Evolutionary conservation across 2,329 filamentous ascomycete genomes (phyloP).

Genomic region (Ascochyta fabae): DNA sequence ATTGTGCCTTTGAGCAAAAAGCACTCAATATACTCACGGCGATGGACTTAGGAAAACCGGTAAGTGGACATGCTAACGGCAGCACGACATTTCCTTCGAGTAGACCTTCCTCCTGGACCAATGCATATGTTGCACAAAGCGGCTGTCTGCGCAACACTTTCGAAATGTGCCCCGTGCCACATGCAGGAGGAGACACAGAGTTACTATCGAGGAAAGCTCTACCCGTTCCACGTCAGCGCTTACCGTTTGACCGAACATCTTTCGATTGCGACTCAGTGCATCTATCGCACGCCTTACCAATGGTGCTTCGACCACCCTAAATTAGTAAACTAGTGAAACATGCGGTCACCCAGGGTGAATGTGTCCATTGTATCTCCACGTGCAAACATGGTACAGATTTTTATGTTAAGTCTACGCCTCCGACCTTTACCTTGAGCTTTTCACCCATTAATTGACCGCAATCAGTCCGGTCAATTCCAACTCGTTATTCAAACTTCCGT

Average conservation of each 20-base stretch:
- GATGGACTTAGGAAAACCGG: too few relatives aligned
- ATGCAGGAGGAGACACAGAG: constrained; percentile 12
- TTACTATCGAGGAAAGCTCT: constrained; percentile 4
- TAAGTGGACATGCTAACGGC: too few relatives aligned
- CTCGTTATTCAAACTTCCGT: neutral
- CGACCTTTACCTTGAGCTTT: neutral
- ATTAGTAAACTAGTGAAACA: neutral
- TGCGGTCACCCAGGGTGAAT: neutral
- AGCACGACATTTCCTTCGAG: too few relatives aligned
- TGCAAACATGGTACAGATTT: neutral
- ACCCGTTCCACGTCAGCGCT: constrained; percentile 18
- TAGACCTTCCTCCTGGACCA: neutral
- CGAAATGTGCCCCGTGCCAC: constrained; percentile 3
- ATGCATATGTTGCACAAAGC: neutral
- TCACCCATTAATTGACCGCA: neutral
- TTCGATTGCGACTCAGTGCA: neutral
- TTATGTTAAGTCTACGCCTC: neutral
- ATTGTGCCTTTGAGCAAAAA: neutral
- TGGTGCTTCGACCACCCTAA: neutral
- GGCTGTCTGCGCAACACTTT: neutral
- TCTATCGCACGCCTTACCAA: neutral
- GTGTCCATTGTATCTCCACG: neutral
- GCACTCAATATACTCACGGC: too few relatives aligned
- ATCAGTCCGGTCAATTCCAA: neutral
- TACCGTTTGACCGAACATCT: constrained; percentile 5